These are phyloP conservation scores for Magnaporthiopsis rhizophila DNA, from an alignment of 2,329 filamentous ascomycete species.

Conservation along the genomic window DNA sequence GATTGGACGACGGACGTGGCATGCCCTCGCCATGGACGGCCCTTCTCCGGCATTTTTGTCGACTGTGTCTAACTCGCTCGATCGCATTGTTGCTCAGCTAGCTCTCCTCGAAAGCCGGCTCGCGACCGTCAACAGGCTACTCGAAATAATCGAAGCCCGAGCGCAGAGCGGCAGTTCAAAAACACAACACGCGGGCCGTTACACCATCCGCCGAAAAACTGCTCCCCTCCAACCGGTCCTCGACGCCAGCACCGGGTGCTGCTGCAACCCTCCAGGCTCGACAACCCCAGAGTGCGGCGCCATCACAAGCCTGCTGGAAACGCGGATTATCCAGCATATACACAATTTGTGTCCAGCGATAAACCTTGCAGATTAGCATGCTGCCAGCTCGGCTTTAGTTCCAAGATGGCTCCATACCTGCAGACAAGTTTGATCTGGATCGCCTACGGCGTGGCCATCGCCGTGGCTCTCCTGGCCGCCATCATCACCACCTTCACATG, in stretches of 20 bases:
- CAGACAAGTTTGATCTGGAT: slow-evolving; percentile 93
- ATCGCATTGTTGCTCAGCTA: not conserved
- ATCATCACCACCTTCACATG: slow-evolving; percentile 85
- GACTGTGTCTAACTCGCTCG: not conserved
- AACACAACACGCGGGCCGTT: not conserved
- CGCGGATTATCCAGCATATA: not conserved
- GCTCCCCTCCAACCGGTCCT: not conserved
- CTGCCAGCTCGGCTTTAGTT: not conserved
- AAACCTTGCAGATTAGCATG: not conserved
- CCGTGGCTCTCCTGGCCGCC: slow-evolving; percentile 66
- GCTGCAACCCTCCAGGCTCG: not conserved
- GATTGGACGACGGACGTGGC: not conserved
- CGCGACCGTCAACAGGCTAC: not conserved
- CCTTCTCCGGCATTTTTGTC: not conserved
- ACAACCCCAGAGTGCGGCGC: not conserved
- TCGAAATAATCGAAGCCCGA: not conserved
- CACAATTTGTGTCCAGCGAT: not conserved
- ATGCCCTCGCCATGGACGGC: not conserved
- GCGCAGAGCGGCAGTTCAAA: not conserved
- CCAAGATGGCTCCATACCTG: slow-evolving; percentile 41
- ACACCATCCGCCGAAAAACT: not conserved
- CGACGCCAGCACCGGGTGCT: not conserved
- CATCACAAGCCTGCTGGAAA: not conserved
- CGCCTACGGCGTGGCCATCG: slow-evolving; percentile 77
- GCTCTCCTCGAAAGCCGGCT: not conserved